Evolutionary conservation across 1,284 basidiomycete genomes (phyloP).

Genomic region (Leccinum pallidistipes): DNA sequence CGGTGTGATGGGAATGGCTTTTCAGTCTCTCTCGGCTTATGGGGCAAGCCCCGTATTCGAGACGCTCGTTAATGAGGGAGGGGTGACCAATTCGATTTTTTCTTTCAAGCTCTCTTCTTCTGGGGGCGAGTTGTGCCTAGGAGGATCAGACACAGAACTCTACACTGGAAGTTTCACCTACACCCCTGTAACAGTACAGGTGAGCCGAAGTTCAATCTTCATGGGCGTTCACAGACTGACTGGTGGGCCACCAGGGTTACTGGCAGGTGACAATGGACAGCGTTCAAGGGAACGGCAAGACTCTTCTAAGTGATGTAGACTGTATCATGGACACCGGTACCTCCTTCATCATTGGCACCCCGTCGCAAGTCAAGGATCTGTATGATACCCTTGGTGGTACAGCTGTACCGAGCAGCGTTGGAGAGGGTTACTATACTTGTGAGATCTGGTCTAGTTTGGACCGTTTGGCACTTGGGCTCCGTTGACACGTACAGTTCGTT

Average conservation of each 20-base stretch:
- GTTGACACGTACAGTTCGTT: constrained; percentile 32
- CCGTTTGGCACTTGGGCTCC: background rate
- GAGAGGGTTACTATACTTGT: constrained; percentile 19
- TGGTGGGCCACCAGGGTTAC: constrained; percentile 23
- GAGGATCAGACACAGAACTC: constrained; percentile 30
- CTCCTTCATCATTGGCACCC: constrained; percentile 50
- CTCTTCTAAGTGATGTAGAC: constrained; percentile 11
- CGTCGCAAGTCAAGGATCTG: constrained; percentile 41
- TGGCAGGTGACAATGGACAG: constrained; percentile 33
- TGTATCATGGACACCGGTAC: constrained; percentile 46
- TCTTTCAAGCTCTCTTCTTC: constrained; percentile 40
- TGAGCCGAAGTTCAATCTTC: constrained; percentile 5
- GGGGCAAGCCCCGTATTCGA: background rate
- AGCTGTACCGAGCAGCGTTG: constrained; percentile 3
- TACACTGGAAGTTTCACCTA: constrained; percentile 23
- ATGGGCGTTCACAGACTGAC: background rate
- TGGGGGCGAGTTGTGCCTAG: constrained; percentile 43
- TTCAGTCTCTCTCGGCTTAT: background rate
- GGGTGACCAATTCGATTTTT: constrained; percentile 29
- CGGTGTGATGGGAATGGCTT: background rate
- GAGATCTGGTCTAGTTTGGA: background rate
- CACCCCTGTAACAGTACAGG: constrained; percentile 10
- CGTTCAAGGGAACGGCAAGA: constrained; percentile 12
- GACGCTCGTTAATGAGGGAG: background rate
- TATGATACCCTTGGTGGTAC: constrained; percentile 31